Conservation (phyloP, 176 grass and related monocot species). For the Cymbopogon citratus region DNA sequence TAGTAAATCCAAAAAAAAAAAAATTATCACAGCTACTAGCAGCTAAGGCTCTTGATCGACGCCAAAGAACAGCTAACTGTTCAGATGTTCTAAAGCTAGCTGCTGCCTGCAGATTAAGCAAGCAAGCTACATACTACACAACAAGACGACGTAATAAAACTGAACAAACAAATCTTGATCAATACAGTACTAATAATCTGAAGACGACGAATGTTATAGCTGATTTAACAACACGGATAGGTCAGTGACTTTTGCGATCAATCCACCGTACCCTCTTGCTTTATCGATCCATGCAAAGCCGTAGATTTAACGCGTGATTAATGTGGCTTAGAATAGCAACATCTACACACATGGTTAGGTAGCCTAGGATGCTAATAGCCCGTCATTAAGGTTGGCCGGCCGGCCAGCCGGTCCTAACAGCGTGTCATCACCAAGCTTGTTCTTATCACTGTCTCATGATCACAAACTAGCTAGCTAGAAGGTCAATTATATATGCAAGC, state of each 20-base stretch:
- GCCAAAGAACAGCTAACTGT: slow-evolving; percentile 2
- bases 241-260: slow-evolving; percentile 51
- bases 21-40: neutral
- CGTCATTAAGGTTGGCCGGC: slow-evolving; percentile 12
- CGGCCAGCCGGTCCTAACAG: neutral
- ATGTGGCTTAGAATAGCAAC: slow-evolving; percentile 35
- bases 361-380: slow-evolving; percentile 25
- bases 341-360: slow-evolving; percentile 43
- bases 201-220: slow-evolving; percentile 16
- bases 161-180: neutral
- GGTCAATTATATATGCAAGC: slow-evolving; percentile 5
- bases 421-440: slow-evolving; percentile 21
- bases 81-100: slow-evolving; percentile 23
- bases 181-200: neutral
- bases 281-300: slow-evolving; percentile 39
- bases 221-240: slow-evolving; percentile 42
- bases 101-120: slow-evolving; percentile 1
- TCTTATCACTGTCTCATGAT: slow-evolving; percentile 13
- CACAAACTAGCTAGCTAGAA: neutral
- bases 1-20: neutral
- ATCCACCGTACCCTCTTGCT: neutral
- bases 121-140: neutral
- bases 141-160: neutral
- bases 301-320: slow-evolving; percentile 50
- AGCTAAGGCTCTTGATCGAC: neutral